phyloP scores from a whole-genome alignment of 768 basidiomycete genomes.

The Lenzites betulinus region DNA sequence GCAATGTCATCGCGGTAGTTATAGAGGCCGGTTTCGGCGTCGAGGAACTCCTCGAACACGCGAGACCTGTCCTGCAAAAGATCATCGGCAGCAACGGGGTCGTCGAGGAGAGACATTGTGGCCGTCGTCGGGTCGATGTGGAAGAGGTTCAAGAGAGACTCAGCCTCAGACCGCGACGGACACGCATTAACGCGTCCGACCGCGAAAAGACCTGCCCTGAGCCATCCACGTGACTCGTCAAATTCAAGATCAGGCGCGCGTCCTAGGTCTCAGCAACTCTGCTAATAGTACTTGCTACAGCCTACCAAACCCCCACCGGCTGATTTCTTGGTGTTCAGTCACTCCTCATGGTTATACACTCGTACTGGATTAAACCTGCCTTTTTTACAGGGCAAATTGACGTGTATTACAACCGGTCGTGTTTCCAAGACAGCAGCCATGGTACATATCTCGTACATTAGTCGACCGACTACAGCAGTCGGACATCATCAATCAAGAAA shows the following conservation, averaged over 20 bases:
- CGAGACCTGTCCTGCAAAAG: constrained; percentile 75
- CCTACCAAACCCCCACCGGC: too few relatives aligned
- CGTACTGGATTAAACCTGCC: not conserved
- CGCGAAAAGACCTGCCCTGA: constrained; percentile 41
- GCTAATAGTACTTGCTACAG: too few relatives aligned
- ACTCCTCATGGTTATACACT: not conserved
- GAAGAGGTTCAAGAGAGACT: constrained; percentile 15
- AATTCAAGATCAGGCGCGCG: too few relatives aligned
- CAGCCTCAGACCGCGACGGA: constrained; percentile 32
- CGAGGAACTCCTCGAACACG: constrained; percentile 82
- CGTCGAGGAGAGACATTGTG: constrained; percentile 43
- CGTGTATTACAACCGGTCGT: constrained; percentile 6
- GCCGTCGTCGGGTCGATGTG: constrained; percentile 2
- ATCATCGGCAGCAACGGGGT: constrained; percentile 68
- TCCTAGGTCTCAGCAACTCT: too few relatives aligned
- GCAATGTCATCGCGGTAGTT: constrained; percentile 87
- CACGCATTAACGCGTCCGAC: constrained; percentile 20
- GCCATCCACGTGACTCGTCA: not conserved
- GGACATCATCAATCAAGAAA: constrained; percentile 15
- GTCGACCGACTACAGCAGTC: too few relatives aligned
- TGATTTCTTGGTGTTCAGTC: too few relatives aligned
- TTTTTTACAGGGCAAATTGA: too few relatives aligned
- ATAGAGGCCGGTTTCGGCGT: constrained; percentile 63
- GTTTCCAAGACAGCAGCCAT: not conserved
- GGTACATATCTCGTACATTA: constrained; percentile 21